A percentile compares a stretch with the other conserved stretches of the same genome.
Conservation (phyloP, 2,329 filamentous ascomycete species). For the Lachnellula hyalina region DNA sequence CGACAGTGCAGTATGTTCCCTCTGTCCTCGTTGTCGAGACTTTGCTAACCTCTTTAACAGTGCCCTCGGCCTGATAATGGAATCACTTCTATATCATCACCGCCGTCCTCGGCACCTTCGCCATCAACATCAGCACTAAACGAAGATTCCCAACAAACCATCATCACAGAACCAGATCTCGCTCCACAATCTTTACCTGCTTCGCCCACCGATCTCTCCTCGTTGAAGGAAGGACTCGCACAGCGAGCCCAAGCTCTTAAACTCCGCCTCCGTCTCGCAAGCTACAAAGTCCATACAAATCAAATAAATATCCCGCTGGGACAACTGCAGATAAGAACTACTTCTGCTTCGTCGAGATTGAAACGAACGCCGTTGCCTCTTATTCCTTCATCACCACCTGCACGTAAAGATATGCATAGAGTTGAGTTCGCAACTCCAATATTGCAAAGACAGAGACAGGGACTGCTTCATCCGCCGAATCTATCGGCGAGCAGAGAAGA, state of each 20-base stretch:
- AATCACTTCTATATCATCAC: not conserved
- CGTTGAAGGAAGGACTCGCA: conserved; percentile 12
- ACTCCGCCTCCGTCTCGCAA: conserved; percentile 64
- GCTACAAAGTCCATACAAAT: conserved; percentile 70
- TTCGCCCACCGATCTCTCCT: not conserved
- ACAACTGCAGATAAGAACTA: conserved; percentile 43
- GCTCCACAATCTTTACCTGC: not conserved
- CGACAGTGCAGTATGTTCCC: not conserved
- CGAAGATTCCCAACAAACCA: conserved; percentile 24
- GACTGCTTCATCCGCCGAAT: conserved; percentile 4
- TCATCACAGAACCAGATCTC: conserved; percentile 20
- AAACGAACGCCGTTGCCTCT: conserved; percentile 7
- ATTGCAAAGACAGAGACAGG: conserved; percentile 10
- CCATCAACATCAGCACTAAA: conserved; percentile 8
- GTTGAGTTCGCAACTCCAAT: conserved; percentile 12
- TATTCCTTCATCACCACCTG: conserved; percentile 11
- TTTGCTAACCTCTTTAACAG: conserved; percentile 3
- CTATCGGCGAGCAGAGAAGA: not conserved
- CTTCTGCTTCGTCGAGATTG: conserved; percentile 20
- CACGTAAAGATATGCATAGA: not conserved
- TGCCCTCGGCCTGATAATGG: not conserved
- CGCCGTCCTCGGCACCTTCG: conserved; percentile 6
- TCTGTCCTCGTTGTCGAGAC: not conserved
- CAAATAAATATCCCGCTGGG: conserved; percentile 63
- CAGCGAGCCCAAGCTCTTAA: conserved; percentile 61